These are phyloP conservation scores for Laetiporus sulphureus DNA, from an alignment of 1,284 basidiomycete genomes.

Conservation along the genomic window DNA sequence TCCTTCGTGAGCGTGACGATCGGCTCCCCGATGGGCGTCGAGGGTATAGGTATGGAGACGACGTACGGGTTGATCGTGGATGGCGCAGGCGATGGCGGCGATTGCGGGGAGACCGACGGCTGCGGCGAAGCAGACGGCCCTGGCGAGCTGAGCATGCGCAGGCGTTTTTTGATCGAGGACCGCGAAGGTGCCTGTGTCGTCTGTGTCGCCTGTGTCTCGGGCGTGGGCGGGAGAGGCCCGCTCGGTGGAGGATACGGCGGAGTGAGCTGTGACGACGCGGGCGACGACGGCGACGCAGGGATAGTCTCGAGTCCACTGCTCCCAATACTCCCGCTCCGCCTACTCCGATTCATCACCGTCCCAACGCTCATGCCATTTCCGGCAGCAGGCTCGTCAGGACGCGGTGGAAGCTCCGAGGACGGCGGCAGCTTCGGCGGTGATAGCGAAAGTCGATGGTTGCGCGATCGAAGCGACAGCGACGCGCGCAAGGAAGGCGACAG, in stretches of 20 bases:
- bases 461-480: conserved; percentile 43
- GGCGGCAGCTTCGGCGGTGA: conserved; percentile 59
- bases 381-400: conserved; percentile 44
- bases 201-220: conserved; percentile 13
- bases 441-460: conserved; percentile 44
- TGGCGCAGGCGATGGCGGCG: conserved; percentile 16
- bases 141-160: conserved; percentile 60
- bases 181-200: conserved; percentile 32
- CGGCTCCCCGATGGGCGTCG: conserved; percentile 48
- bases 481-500: conserved; percentile 37
- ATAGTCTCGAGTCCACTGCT: conserved; percentile 33
- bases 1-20: conserved; percentile 49
- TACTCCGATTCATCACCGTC: conserved; percentile 32
- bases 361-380: too few species aligned
- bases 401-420: conserved; percentile 45
- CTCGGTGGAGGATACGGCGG: conserved; percentile 39
- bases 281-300: conserved; percentile 36
- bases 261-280: conserved; percentile 26
- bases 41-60: too few species aligned
- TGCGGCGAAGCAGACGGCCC: conserved; percentile 36
- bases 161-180: conserved; percentile 40
- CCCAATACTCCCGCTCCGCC: conserved; percentile 33
- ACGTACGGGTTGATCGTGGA: conserved; percentile 22
- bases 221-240: conserved; percentile 32
- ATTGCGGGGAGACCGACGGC: conserved; percentile 16